Evolutionary conservation across 805 yeast genomes (phyloP).

Genomic region (Zygotorulaspora sp.): DNA sequence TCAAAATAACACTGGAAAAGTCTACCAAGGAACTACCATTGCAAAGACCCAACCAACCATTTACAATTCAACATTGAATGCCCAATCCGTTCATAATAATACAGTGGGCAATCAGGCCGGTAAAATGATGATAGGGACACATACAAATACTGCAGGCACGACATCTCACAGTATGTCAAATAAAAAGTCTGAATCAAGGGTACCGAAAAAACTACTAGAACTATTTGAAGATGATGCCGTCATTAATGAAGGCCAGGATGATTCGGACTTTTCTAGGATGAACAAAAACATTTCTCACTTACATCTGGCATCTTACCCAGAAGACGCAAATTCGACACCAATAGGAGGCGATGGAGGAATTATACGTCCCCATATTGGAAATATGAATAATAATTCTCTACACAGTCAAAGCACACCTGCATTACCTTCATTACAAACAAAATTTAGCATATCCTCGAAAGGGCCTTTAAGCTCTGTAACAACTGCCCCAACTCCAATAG

Average conservation of each 20-base stretch:
- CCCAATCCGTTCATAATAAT: slow-evolving; percentile 21
- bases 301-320: slow-evolving; percentile 16
- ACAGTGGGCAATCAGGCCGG: slow-evolving; percentile 19
- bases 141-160: slow-evolving; percentile 29
- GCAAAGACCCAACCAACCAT: slow-evolving; percentile 25
- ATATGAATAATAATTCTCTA: slow-evolving; percentile 14
- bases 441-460: slow-evolving; percentile 20
- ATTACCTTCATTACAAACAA: slow-evolving; percentile 30
- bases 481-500: slow-evolving; percentile 52
- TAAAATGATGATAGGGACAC: slow-evolving; percentile 25
- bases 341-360: slow-evolving; percentile 5
- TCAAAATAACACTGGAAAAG: slow-evolving; percentile 14
- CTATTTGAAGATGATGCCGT: slow-evolving; percentile 55
- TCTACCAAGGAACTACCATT: slow-evolving; percentile 31
- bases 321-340: slow-evolving; percentile 7
- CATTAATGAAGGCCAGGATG: slow-evolving; percentile 18
- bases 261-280: slow-evolving; percentile 20
- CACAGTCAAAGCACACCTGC: slow-evolving; percentile 32
- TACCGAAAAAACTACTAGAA: slow-evolving; percentile 69
- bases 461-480: slow-evolving; percentile 32
- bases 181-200: slow-evolving; percentile 31
- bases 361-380: slow-evolving; percentile 18
- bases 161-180: slow-evolving; percentile 29
- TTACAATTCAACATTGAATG: slow-evolving; percentile 31
- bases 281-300: slow-evolving; percentile 14